Conservation (phyloP, 164 flowering plant genomes). For the Berberis thunbergii region DNA sequence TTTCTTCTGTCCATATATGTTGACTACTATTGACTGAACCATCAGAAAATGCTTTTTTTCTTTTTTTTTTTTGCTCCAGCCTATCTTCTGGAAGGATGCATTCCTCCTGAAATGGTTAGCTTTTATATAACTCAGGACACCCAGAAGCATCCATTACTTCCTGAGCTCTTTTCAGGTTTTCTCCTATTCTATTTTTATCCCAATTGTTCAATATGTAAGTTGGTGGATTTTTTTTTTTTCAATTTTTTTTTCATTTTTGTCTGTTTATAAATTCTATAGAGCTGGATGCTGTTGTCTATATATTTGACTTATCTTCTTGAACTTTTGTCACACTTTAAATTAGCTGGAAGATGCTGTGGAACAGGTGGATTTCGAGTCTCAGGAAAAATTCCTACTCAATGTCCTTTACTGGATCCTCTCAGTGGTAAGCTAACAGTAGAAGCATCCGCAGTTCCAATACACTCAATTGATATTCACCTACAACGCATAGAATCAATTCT, state of each 20-base stretch:
- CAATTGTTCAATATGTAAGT: background rate
- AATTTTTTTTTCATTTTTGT: too few species aligned
- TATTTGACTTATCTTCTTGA: background rate
- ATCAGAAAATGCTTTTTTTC: background rate
- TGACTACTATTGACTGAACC: background rate
- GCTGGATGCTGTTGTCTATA: background rate
- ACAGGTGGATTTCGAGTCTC: constrained; percentile 76
- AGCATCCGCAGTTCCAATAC: constrained; percentile 70
- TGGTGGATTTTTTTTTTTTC: too few species aligned
- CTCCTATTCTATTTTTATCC: constrained; percentile 1
- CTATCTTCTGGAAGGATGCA: constrained; percentile 40
- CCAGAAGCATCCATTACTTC: constrained; percentile 77
- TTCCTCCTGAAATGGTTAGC: constrained; percentile 67
- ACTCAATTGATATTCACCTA: constrained; percentile 76
- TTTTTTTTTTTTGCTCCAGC: constrained; percentile 37
- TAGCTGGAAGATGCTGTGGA: constrained; percentile 6
- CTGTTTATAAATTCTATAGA: too few species aligned
- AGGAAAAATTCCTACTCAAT: constrained; percentile 62
- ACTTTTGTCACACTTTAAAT: background rate
- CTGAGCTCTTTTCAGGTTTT: constrained; percentile 70
- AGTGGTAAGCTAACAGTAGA: constrained; percentile 75
- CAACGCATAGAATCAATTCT: constrained; percentile 75
- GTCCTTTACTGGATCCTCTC: constrained; percentile 58
- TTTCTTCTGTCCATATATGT: background rate
- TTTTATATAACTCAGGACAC: constrained; percentile 92